Evolutionary conservation across 768 basidiomycete genomes (phyloP).

Genomic region (Mycena capillaripes): DNA sequence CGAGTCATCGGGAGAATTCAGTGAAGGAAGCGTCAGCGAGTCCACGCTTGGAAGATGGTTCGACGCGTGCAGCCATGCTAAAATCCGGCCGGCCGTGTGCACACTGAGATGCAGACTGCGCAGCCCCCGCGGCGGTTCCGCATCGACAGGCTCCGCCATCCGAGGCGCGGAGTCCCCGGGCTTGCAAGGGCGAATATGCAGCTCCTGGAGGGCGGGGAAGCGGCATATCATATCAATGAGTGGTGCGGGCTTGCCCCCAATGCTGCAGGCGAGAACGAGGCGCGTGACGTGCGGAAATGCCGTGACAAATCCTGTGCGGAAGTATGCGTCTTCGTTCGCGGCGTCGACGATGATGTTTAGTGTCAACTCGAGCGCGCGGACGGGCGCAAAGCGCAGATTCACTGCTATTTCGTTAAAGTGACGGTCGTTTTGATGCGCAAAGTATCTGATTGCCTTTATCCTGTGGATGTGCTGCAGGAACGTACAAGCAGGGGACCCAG

Average conservation of each 20-base stretch:
- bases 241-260: neutral
- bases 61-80: neutral
- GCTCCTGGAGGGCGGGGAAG: neutral
- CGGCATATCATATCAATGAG: neutral
- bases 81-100: neutral
- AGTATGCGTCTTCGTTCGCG: neutral
- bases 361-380: neutral
- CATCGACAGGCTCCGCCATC: neutral
- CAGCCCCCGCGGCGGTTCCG: neutral
- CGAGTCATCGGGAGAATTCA: neutral
- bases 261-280: neutral
- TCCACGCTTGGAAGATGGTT: neutral
- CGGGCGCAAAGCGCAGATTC: neutral
- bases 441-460: neutral
- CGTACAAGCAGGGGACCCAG: neutral
- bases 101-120: neutral
- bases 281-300: neutral
- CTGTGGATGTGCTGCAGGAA: neutral
- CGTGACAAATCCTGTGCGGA: neutral
- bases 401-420: neutral
- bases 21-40: neutral
- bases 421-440: neutral
- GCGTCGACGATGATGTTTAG: neutral
- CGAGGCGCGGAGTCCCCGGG: neutral
- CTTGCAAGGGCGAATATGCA: neutral